Evolutionary conservation across 176 grass and related monocot genomes (phyloP).

Genomic region (Canna indica): DNA sequence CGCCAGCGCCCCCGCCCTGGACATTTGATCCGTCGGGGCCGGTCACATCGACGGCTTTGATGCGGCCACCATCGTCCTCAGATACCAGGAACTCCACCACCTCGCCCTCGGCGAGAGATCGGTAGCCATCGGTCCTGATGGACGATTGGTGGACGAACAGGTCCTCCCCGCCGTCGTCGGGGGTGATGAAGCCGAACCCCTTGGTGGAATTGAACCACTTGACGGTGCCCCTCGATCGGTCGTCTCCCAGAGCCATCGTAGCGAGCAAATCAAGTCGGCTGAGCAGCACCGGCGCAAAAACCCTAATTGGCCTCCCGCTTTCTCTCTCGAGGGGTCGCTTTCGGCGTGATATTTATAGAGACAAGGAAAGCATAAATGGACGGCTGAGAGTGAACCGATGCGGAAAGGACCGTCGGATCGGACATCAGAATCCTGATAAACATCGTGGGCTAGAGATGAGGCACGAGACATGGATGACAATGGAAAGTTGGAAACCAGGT

Average conservation of each 20-base stretch:
- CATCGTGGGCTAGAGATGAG: too few species aligned
- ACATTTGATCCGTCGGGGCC: constrained; percentile 84
- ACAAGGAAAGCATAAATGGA: background rate
- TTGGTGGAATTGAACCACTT: constrained; percentile 98
- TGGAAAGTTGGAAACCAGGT: too few species aligned
- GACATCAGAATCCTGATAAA: background rate
- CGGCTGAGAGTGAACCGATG: background rate
- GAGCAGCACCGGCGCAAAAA: too few species aligned
- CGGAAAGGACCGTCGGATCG: background rate
- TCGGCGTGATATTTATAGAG: background rate
- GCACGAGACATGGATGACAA: too few species aligned
- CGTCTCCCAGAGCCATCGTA: constrained; percentile 34
- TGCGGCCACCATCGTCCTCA: constrained; percentile 57
- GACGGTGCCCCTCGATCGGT: constrained; percentile 47
- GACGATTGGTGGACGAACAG: constrained; percentile 91
- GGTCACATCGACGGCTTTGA: constrained; percentile 91
- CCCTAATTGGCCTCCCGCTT: too few species aligned
- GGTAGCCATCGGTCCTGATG: constrained; percentile 91
- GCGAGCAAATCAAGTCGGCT: too few species aligned
- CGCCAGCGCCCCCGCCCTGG: constrained; percentile 29
- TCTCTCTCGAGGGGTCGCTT: too few species aligned
- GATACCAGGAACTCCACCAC: constrained; percentile 54
- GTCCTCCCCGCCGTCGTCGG: constrained; percentile 72
- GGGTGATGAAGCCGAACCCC: constrained; percentile 91
- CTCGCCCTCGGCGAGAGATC: constrained; percentile 74